These are phyloP conservation scores for Cutaneotrichosporon dermatis DNA, from an alignment of 1,284 basidiomycete genomes.

Conservation along the genomic window DNA sequence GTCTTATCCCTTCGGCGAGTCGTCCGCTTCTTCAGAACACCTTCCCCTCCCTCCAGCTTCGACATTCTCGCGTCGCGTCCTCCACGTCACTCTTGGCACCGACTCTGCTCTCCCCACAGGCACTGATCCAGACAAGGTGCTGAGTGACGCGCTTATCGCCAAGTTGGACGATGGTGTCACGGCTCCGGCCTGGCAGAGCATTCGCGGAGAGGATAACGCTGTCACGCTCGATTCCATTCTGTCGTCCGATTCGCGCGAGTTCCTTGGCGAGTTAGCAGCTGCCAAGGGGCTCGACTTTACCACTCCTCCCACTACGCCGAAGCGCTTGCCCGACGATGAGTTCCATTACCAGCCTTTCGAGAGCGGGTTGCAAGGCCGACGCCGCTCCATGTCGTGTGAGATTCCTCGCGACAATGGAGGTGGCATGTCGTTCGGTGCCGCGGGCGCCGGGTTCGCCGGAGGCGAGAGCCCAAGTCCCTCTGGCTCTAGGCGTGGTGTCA, in stretches of 20 bases:
- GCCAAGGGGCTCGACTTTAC: constrained; percentile 13
- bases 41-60: constrained; percentile 31
- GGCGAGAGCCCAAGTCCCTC: not conserved
- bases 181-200: constrained; percentile 4
- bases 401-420: constrained; percentile 5
- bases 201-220: constrained; percentile 6
- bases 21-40: constrained; percentile 25
- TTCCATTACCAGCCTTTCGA: constrained; percentile 22
- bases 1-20: constrained; percentile 36
- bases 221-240: constrained; percentile 19
- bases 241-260: constrained; percentile 19
- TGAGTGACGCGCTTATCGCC: constrained; percentile 17
- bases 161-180: constrained; percentile 12
- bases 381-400: constrained; percentile 24
- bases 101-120: constrained; percentile 13
- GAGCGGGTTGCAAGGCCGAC: constrained; percentile 7
- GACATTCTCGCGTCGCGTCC: constrained; percentile 28
- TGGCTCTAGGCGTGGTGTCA: not conserved
- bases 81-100: constrained; percentile 28
- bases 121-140: constrained; percentile 16
- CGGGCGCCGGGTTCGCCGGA: too few species aligned
- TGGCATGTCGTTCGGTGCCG: not conserved
- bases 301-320: constrained; percentile 5
- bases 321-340: constrained; percentile 1
- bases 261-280: constrained; percentile 14